Evolutionary conservation across 441 rosid species (phyloP), one percentile per base, ranked within the genome.

Genomic region (Mallotus japonicus): DNA sequence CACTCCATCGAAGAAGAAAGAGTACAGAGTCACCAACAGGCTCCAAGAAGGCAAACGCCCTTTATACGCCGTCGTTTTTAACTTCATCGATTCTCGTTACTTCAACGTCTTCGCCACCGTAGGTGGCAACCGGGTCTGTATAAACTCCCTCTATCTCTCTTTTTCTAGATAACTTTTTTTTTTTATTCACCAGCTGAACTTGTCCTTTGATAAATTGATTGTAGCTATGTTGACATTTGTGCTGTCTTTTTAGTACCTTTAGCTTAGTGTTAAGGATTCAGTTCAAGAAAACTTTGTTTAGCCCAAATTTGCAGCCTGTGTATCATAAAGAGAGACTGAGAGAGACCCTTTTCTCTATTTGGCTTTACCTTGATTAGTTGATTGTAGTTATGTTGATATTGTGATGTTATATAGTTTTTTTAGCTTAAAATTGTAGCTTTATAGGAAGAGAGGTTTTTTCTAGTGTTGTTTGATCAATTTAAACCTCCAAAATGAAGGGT

Each of bases 11-110:
- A 89, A 86, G 91, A 90, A 90, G 79, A 89, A 73, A 73, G 92
- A 87, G n/a, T 95, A 92, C 86, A 85, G 87, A 83, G 87, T 92
- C 70, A 90, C 93, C 61, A 95, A 95, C 73, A 87, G 91, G 64
- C 92, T 91, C 65, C 98, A 92, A 76, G 99, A 95, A 75, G 96
- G 90, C 80, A 91, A 90, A 80, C 94, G 91, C 4, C 99, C 96
- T 62, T 80, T 92, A 53, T 92, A 92, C 76, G 95, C 95, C 69
- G 87, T 92, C 75, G 89, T 87, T 71, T 92, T 90, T 76, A 92
- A 92, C 84, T 90, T 92, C 87, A 82, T 92, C 24, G 96, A 90
- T 66, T 81, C 92, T 68, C 95, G 93, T 73, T 88, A 87, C 92
- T 91, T 90, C 90, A 87, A 77, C 73, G 89, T 90, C 69, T 95